Percentiles rank a stretch among this genome's conserved stretches.
phyloP scores from a whole-genome alignment of 192 early-diverging fungal species.

The Coemansia sp. region DNA sequence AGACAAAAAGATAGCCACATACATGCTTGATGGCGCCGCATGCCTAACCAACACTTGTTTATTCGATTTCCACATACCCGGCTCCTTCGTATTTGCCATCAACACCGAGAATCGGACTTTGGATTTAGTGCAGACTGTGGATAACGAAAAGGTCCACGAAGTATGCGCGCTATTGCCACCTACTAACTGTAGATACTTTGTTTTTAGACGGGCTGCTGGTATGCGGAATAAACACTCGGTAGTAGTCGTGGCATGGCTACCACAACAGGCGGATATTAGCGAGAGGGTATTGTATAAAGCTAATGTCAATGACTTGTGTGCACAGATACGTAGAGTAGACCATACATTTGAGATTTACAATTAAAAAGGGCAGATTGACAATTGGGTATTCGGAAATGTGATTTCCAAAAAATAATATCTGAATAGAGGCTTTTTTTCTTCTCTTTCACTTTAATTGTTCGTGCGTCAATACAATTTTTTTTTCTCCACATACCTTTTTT shows the following conservation, averaged over 20 bases:
- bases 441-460: neutral
- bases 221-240: neutral
- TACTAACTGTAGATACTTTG: slow-evolving; percentile 4
- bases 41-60: slow-evolving; percentile 17
- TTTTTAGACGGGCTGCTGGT: neutral
- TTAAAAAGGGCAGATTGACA: slow-evolving; percentile 15
- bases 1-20: neutral
- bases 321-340: slow-evolving; percentile 21
- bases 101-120: slow-evolving; percentile 8
- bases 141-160: neutral
- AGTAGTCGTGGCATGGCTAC: slow-evolving; percentile 21
- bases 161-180: neutral
- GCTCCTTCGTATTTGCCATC: slow-evolving; percentile 19
- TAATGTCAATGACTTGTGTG: neutral
- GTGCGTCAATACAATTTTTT: neutral
- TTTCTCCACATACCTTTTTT: neutral
- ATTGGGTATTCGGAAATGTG: slow-evolving; percentile 11
- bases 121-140: neutral
- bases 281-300: slow-evolving; percentile 22
- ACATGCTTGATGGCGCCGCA: slow-evolving; percentile 19
- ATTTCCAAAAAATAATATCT: neutral
- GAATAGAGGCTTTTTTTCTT: neutral
- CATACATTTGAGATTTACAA: slow-evolving; percentile 27
- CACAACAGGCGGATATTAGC: slow-evolving; percentile 15
- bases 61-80: slow-evolving; percentile 15